Evolutionary conservation across 1,139 yeast genomes (phyloP).

Genomic region (Blastobotrys capitulatus): DNA sequence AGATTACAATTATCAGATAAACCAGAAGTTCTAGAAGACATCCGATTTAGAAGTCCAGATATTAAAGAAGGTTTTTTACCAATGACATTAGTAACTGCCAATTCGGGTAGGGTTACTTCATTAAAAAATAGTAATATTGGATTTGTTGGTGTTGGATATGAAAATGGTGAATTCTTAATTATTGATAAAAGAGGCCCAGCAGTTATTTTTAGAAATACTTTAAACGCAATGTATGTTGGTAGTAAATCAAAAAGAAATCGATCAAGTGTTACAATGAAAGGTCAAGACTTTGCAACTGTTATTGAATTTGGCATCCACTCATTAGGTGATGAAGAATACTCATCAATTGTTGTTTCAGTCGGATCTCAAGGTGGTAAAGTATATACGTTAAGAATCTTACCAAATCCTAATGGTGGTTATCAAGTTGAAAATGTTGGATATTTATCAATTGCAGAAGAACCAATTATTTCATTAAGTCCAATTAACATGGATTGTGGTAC

Average conservation of each 20-base stretch:
- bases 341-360: constrained; percentile 64
- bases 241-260: constrained; percentile 28
- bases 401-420: constrained; percentile 65
- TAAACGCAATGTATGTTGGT: constrained; percentile 24
- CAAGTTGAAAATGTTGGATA: constrained; percentile 51
- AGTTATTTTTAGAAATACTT: constrained; percentile 49
- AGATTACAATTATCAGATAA: constrained; percentile 6
- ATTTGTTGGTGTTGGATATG: constrained; percentile 78
- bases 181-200: constrained; percentile 87
- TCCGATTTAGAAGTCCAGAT: constrained; percentile 38
- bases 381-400: constrained; percentile 60
- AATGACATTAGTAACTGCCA: constrained; percentile 44
- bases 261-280: constrained; percentile 12
- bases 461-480: constrained; percentile 53
- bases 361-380: constrained; percentile 82
- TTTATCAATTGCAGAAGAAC: constrained; percentile 43
- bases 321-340: constrained; percentile 54
- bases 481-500: constrained; percentile 52
- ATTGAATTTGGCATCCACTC: constrained; percentile 72
- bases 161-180: constrained; percentile 66
- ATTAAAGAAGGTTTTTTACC: constrained; percentile 70
- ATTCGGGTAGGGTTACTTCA: constrained; percentile 47
- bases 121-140: constrained; percentile 71
- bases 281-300: constrained; percentile 43
- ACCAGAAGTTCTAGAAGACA: constrained; percentile 21